Evolutionary conservation across 169 alveolate genomes (phyloP), one percentile per base, ranked within the genome.

Genomic region (Eimeria falciformis): DNA sequence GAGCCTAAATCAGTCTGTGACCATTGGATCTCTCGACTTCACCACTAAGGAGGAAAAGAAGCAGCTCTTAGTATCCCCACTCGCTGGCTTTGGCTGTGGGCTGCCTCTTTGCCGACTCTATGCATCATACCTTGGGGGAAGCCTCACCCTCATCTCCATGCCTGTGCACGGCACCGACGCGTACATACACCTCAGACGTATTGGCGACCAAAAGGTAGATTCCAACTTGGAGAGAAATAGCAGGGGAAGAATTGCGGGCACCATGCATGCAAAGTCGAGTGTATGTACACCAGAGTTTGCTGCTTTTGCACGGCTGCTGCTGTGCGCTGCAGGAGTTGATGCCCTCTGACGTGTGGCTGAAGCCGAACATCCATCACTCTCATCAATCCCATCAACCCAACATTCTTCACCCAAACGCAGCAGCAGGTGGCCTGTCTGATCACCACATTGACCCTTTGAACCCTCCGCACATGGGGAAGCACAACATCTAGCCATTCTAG

Each of bases 31-130:
- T 27, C n/a, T 68, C 23, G 79, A 68, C 79, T 68, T 68, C 47
- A 27, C 79, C n/a, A 27, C 79, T 2, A 27, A n/a, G 43, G 79
- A n/a, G 9, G 47, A n/a, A 9, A 12, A 11, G 1, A 14, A 11
- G 0, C 33, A 37, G 23, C 37, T 68, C 2, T 53, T 5, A 29
- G 62, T 25, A 21, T 86, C 92, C 45, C 92, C 92, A 45, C 85
- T 89, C 47, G 93, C 93, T 0, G 93, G 93, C 79, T 75, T 89
- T 58, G 93, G 93, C 71, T 89, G 93, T 69, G 93, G 93, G 43
- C 93, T 89, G 6, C 93, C 93, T 3, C 89, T 89, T 46, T 45
- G 88, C 88, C 62, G 93, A 0, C 93, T 89, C 58, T 89, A 89
- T 37, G 93, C 93, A 0, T 50, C 85, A 18, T 89, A 89, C 82